Base-by-base conservation (phyloP, 176 grass and related monocot species). In the Luzula sylvatica region DNA sequence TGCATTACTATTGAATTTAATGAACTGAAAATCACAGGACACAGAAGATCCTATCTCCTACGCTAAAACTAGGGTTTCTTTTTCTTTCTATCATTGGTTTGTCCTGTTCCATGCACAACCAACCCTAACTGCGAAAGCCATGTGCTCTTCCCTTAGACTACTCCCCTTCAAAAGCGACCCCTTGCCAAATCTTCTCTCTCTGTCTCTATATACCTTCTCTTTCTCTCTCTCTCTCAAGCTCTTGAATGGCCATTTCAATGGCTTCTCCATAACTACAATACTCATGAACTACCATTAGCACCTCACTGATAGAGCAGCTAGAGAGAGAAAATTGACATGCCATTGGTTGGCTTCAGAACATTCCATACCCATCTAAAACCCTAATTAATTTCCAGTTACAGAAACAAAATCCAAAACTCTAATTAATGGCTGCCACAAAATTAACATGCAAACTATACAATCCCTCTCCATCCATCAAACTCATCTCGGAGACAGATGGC, bases 401-500 rank as follows among this genome's bases (percentile, higher is more conserved):
- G 18, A 41, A 22, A 26, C 24, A 30, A 8, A 30, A 47, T 19
- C 11, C 8, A 30, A 46, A 63, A 63, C 15, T 9, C 30, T 35
- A 35, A 35, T n/a, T n/a, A n/a, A 44, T 63, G 58, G 40, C 40
- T 12, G 24, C 25, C 26, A 5, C 58, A 47, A 63, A 7, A n/a
- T 27, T 63, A 22, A 48, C 58, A 48, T 63, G 42, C 58, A 63
- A 63, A 27, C 58, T 63, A 12, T 63, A 63, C 5, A 24, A 63
- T 2, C n/a, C 3, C 41, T 61, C 70, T 11, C 19, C 50, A 18
- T 26, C 69, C 52, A 74, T 66, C 56, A 88, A 75, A 66, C 67
- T 88, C 48, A 81, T 88, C 62, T 67, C 58, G 8, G 42, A 68
- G 46, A 41, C 32, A 30, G 81, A 82, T 21, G 85, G 85, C 24